These are phyloP conservation scores for Harrya chromipes DNA, from an alignment of 768 basidiomycete genomes.

Conservation along the genomic window DNA sequence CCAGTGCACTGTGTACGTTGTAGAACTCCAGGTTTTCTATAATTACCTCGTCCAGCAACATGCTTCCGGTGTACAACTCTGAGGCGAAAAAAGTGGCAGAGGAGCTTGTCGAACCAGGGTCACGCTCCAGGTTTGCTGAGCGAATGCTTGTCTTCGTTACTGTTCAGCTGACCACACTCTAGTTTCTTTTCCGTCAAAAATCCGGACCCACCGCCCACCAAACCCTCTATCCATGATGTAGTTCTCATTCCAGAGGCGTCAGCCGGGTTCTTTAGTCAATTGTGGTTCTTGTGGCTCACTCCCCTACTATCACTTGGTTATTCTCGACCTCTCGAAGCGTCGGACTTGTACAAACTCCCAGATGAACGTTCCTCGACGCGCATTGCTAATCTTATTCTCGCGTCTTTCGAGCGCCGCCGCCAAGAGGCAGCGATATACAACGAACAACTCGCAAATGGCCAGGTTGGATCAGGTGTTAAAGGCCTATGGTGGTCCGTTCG, in stretches of 20 bases:
- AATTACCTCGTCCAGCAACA: too few relatives aligned
- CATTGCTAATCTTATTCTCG: slow-evolving; percentile 61
- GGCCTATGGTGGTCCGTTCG: slow-evolving; percentile 59
- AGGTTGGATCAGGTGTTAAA: slow-evolving; percentile 54
- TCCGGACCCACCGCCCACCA: slow-evolving; percentile 38
- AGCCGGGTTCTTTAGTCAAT: slow-evolving; percentile 53
- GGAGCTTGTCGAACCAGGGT: not conserved
- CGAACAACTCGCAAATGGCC: slow-evolving; percentile 58
- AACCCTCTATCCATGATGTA: slow-evolving; percentile 57
- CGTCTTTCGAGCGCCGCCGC: slow-evolving; percentile 60
- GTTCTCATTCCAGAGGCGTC: slow-evolving; percentile 60
- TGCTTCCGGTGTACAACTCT: too few relatives aligned
- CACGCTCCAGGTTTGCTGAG: not conserved
- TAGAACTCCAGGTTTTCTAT: too few relatives aligned
- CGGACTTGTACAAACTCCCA: slow-evolving; percentile 79
- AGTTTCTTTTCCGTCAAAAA: slow-evolving; percentile 14
- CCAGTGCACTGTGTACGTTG: too few relatives aligned
- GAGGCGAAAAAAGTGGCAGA: too few relatives aligned
- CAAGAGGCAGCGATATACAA: slow-evolving; percentile 69
- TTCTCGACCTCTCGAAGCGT: slow-evolving; percentile 71
- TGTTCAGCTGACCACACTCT: not conserved
- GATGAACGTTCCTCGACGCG: slow-evolving; percentile 53
- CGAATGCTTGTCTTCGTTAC: not conserved
- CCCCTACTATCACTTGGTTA: slow-evolving; percentile 73
- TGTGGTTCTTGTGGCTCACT: slow-evolving; percentile 77